Conservation (phyloP, 2,329 filamentous ascomycete genomes). For the Fusarium udum region DNA sequence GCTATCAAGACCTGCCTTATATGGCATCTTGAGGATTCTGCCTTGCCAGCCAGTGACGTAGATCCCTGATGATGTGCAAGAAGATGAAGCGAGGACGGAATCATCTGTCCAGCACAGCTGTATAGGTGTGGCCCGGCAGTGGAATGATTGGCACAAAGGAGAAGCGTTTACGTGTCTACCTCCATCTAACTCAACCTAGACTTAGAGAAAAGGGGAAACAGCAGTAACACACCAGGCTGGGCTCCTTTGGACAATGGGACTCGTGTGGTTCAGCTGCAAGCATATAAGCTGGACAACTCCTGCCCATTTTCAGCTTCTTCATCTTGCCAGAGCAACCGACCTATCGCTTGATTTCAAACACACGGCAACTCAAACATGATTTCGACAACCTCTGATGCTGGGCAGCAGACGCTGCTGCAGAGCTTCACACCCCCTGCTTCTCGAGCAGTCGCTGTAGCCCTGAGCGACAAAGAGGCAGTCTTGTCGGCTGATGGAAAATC, state of each 20-base stretch:
- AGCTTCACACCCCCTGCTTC: neutral
- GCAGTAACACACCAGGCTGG: neutral
- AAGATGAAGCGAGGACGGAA: neutral
- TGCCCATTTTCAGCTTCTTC: too few species aligned
- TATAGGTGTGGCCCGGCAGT: neutral
- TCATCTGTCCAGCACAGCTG: too few species aligned
- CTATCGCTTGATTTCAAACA: neutral
- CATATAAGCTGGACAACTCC: neutral
- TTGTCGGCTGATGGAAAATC: too few species aligned
- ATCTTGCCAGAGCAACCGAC: too few species aligned
- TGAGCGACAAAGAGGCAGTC: too few species aligned
- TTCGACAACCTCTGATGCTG: neutral
- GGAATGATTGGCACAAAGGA: neutral
- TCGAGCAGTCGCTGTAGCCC: neutral
- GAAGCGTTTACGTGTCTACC: conserved; percentile 6
- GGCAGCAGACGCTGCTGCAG: neutral
- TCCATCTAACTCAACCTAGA: too few species aligned
- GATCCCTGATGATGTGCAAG: neutral
- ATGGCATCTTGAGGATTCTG: conserved; percentile 9
- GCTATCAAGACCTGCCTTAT: conserved; percentile 9
- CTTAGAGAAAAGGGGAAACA: too few species aligned
- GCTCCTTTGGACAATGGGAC: neutral
- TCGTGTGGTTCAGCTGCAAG: neutral
- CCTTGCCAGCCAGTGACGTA: conserved; percentile 10
- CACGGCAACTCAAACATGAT: neutral